These are phyloP conservation scores for Colletotrichum sp. DNA, from an alignment of 2,329 filamentous ascomycete genomes.

Conservation along the genomic window DNA sequence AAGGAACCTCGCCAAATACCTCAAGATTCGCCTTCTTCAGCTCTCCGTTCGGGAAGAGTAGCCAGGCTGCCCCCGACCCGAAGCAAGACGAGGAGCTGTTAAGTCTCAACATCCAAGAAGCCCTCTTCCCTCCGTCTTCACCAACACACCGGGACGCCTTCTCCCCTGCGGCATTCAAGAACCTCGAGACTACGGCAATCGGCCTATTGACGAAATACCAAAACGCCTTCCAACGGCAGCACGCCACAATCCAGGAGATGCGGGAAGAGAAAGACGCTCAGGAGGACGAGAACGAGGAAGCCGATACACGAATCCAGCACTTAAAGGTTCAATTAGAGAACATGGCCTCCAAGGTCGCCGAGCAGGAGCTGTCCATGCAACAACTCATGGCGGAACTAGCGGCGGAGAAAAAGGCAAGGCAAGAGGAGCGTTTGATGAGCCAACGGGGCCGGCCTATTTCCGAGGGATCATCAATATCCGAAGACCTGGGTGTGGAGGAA, in stretches of 20 bases:
- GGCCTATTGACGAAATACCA: constrained; percentile 63
- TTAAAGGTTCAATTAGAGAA: constrained; percentile 66
- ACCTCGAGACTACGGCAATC: constrained; percentile 62
- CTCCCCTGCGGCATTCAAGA: constrained; percentile 65
- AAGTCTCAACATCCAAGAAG: constrained; percentile 58
- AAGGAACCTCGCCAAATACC: constrained; percentile 32
- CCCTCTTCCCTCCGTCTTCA: constrained; percentile 54
- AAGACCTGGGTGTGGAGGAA: constrained; percentile 60
- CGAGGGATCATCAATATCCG: constrained; percentile 50
- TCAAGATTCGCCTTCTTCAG: constrained; percentile 53
- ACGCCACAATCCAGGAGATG: constrained; percentile 54
- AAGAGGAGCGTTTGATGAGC: constrained; percentile 40
- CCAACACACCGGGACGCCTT: constrained; percentile 54
- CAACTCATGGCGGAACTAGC: constrained; percentile 56
- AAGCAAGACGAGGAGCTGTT: constrained; percentile 57
- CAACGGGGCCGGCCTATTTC: constrained; percentile 32
- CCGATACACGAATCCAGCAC: constrained; percentile 53
- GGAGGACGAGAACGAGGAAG: constrained; percentile 61
- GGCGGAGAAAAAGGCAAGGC: constrained; percentile 53
- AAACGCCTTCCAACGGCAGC: constrained; percentile 60
- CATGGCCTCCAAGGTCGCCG: constrained; percentile 58
- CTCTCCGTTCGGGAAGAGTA: constrained; percentile 46
- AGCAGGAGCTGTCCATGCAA: constrained; percentile 58
- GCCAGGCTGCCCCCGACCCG: constrained; percentile 26
- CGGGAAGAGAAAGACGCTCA: constrained; percentile 59